phyloP scores from a whole-genome alignment of 1,139 yeast species.

The Lodderomyces oxycetoniae region DNA sequence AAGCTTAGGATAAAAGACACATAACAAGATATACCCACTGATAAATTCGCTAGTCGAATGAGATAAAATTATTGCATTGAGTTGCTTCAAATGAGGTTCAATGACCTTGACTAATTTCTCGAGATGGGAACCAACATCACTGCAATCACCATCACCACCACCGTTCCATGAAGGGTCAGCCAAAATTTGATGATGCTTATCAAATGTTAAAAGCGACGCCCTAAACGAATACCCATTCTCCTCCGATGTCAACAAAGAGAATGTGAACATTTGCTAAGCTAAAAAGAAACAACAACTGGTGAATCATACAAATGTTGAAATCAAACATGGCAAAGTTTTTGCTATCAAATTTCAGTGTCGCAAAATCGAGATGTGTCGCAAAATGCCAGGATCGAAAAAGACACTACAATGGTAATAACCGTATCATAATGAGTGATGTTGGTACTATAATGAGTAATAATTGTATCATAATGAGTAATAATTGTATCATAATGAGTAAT shows the following conservation, averaged over 20 bases:
- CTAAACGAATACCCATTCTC: conserved; percentile 31
- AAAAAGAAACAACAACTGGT: background rate
- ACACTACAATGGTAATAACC: too few species aligned
- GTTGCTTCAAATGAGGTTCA: conserved; percentile 41
- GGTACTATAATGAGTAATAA: too few species aligned
- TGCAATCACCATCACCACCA: too few species aligned
- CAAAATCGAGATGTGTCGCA: too few species aligned
- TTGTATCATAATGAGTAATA: too few species aligned
- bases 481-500: too few species aligned
- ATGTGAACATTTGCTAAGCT: conserved; percentile 36
- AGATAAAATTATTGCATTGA: conserved; percentile 70
- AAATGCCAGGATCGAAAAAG: too few species aligned
- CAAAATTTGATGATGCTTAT: conserved; percentile 45
- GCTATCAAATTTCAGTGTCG: too few species aligned
- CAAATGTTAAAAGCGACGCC: conserved; percentile 43
- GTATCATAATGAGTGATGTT: too few species aligned
- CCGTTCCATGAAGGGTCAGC: conserved; percentile 80
- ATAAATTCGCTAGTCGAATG: conserved; percentile 80
- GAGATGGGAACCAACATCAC: too few species aligned
- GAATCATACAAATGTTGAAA: too few species aligned
- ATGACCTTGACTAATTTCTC: conserved; percentile 39
- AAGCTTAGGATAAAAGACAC: conserved; percentile 54
- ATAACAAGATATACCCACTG: conserved; percentile 74
- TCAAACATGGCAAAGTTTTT: too few species aligned
- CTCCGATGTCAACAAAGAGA: conserved; percentile 34